Evolutionary conservation across 108 stramenopile species (phyloP).

Genomic region (Epithemia pelagica): DNA sequence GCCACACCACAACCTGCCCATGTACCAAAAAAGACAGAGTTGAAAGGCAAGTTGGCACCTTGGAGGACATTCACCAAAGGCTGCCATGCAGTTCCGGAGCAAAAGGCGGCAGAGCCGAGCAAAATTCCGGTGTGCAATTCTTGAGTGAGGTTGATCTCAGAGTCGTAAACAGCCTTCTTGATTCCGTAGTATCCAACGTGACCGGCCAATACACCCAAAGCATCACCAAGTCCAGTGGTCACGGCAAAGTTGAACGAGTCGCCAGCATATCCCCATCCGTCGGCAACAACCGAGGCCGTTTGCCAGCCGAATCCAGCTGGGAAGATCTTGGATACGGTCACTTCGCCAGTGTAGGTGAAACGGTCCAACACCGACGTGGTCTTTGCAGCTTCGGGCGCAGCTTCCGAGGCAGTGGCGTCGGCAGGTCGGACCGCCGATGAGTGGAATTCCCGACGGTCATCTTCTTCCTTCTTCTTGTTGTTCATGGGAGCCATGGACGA

Average conservation of each 20-base stretch:
- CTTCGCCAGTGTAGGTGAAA: constrained; percentile 59
- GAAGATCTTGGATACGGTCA: constrained; percentile 78
- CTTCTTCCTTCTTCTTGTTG: background rate
- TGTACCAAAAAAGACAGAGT: constrained; percentile 58
- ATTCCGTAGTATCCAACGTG: constrained; percentile 50
- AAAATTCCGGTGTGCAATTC: constrained; percentile 59
- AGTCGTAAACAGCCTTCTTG: constrained; percentile 44
- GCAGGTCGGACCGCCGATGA: background rate
- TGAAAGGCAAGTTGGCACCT: constrained; percentile 59
- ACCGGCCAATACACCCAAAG: constrained; percentile 56
- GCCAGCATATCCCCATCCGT: constrained; percentile 40
- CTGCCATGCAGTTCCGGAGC: constrained; percentile 80
- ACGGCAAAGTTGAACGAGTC: constrained; percentile 59
- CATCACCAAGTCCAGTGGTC: constrained; percentile 71
- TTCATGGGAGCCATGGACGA: background rate
- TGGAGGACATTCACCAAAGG: constrained; percentile 72
- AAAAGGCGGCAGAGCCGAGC: constrained; percentile 70
- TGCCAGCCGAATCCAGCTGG: constrained; percentile 88
- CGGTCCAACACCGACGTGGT: constrained; percentile 44
- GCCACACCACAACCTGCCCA: constrained; percentile 77
- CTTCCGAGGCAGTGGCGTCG: background rate
- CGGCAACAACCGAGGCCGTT: constrained; percentile 57
- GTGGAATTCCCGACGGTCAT: background rate
- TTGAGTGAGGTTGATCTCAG: constrained; percentile 39
- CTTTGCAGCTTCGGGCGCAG: too few relatives aligned